Base-by-base conservation (phyloP, 352 stramenopile genomes). In the Phytophthora idaei region DNA sequence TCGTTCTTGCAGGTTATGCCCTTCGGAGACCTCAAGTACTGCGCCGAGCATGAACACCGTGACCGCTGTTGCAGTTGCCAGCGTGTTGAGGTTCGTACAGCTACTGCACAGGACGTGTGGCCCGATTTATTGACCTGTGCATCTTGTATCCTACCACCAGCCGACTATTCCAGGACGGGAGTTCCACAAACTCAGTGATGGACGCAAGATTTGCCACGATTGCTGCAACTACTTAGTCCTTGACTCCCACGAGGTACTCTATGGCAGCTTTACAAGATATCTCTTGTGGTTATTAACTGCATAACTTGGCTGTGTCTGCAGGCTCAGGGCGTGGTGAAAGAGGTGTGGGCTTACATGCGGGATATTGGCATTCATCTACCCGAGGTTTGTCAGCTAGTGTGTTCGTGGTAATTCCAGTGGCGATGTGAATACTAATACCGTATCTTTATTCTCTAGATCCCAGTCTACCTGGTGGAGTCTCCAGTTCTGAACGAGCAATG, bases 31-130 rank as follows among this genome's bases (percentile, higher is more conserved):
- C 66, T 80, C 52, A 83, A 84, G 11, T 90, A 85, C 36, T 93
- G 84, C 29, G 76, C 78, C 3, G 57, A 77, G 21, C 84, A 93
- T 48, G 81, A 91, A n/a, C 69, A 82, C 39, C 64, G 79, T 54
- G 83, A 81, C 25, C 80, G 84, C 2, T 93, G 84, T 69, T 89
- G 77, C 69, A 89, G 82, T 56, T 93, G 84, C 68, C 76, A 89
- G 47, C 82, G 84, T 57, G 74, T 90, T 56, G 84, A 92, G 76
- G 83, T 77, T 65, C 21, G 70, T 65, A 32, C 10, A 44, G 5
- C 48, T 25, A 15, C n/a, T 31, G 6, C 5, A 21, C 37, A 34
- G 27, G 7, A 52, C 9, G 25, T 60, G 25, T 17, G 21, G 11
- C 11, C 17, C 45, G 5, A 15, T 11, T 51, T 59, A 7, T 53